phyloP scores from a whole-genome alignment of 2,329 filamentous ascomycete species.

The Cordyceps farinosa region DNA sequence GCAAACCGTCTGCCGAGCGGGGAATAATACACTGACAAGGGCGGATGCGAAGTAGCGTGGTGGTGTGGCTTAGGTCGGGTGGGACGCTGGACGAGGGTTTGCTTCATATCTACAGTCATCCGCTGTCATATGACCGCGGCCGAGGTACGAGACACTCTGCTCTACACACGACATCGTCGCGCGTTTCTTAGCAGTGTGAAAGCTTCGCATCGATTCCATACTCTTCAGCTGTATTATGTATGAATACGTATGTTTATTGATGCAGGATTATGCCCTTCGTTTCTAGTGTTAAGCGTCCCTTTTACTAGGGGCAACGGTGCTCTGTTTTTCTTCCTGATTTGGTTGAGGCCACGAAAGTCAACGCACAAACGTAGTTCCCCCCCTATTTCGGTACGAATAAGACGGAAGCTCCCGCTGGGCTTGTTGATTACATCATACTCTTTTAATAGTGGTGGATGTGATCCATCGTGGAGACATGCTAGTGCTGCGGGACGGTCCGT shows the following conservation, averaged over 20 bases:
- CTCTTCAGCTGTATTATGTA: neutral
- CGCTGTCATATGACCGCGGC: neutral
- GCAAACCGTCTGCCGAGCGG: neutral
- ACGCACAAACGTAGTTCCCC: too few relatives aligned
- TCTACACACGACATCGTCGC: neutral
- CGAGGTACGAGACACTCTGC: neutral
- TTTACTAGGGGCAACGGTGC: neutral
- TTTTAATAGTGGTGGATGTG: too few relatives aligned
- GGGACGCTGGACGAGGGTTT: neutral
- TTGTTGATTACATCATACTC: too few relatives aligned
- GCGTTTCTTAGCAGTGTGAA: neutral
- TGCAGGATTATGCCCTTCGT: neutral
- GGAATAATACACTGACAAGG: neutral
- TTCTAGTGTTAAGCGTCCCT: neutral
- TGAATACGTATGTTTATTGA: neutral
- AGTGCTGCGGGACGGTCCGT: too few relatives aligned
- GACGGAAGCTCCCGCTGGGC: too few relatives aligned
- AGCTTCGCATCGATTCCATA: neutral
- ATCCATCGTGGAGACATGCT: too few relatives aligned
- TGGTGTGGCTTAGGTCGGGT: too few relatives aligned
- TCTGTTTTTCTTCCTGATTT: too few relatives aligned
- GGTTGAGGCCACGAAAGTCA: too few relatives aligned
- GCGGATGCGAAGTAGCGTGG: neutral
- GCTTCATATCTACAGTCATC: neutral
- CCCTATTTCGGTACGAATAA: too few relatives aligned